Evolutionary conservation across 1,284 basidiomycete species (phyloP), one percentile per base, ranked within the genome.

Genomic region (Ceratorhiza oryzae-sativae): DNA sequence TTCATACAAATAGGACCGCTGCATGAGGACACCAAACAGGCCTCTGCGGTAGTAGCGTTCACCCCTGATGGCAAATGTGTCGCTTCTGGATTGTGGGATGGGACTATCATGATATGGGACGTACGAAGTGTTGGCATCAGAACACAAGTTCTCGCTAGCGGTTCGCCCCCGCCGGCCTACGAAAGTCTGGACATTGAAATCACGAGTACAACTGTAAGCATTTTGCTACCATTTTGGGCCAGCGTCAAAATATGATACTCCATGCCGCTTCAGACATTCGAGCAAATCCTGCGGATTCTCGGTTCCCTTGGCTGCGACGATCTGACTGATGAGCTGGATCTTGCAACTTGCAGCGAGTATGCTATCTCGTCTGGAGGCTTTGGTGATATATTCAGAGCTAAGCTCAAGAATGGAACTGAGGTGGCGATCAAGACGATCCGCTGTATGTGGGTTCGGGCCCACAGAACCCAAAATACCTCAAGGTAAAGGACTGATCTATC

Each of bases 361-460:
- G 32, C 62, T 20, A 15, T 67, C 15, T 51, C 32, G 1, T 20
- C 10, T 1, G 62, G 62, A 1, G 62, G 62, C 6, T 67, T 55
- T 13, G 48, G 62, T 4, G 62, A 67, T 41, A 53, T 67, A 36
- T 41, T 39, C 39, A 27, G 9, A 25, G 62, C 15, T 15, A 36
- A 41, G 32, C 49, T 67, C 3, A 20, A 8, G 9, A n/a, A 3
- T 36, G 62, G 62, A 1, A 41, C 6, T 9, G 23, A 8, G 1
- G 49, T 67, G 4, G 62, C 62, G 5, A 55, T 67, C 32, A 67
- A 67, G 25, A 23, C 25, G 1, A 41, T 67, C 1, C 32, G 49
- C 12, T 55, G 5, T 23, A 41, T 13, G 25, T 23, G 18, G n/a
- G 10, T 18, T 67, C 49, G 5, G 13, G 18, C 18, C 8, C 23